Percentiles rank a stretch among this genome's conserved stretches.
These are phyloP conservation scores for Talaromyces wortmannii DNA, from an alignment of 495 filamentous ascomycete species.

Conservation along the genomic window DNA sequence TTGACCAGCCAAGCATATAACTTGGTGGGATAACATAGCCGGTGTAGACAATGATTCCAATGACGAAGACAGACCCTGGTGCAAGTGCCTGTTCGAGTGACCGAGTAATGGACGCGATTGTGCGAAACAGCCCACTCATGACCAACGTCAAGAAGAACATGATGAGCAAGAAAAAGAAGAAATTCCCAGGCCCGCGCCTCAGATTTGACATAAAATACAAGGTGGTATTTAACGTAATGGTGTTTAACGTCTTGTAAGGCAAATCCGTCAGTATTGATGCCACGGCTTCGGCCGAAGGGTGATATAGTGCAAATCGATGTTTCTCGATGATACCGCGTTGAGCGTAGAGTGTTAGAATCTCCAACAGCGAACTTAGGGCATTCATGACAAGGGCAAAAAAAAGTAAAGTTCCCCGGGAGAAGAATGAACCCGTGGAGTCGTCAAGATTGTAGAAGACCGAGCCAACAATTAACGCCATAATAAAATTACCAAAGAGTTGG, in stretches of 20 bases:
- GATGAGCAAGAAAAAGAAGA: conserved; percentile 76
- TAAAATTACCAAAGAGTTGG: conserved; percentile 63
- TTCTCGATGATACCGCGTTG: conserved; percentile 93
- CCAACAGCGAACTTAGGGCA: conserved; percentile 70
- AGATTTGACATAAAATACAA: conserved; percentile 87
- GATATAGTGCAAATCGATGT: conserved; percentile 90
- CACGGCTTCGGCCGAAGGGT: conserved; percentile 80
- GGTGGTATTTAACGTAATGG: conserved; percentile 57
- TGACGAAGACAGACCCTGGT: conserved; percentile 73
- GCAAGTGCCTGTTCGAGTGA: conserved; percentile 80
- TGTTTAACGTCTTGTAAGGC: conserved; percentile 53
- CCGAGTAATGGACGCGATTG: conserved; percentile 73
- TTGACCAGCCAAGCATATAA: conserved; percentile 72
- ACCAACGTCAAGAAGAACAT: conserved; percentile 57
- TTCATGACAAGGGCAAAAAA: conserved; percentile 88
- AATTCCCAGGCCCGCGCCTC: conserved; percentile 65
- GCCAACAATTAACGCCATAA: conserved; percentile 72
- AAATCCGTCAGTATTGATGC: conserved; percentile 78
- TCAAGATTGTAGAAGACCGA: conserved; percentile 76
- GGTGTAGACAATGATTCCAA: conserved; percentile 80
- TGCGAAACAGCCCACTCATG: conserved; percentile 79
- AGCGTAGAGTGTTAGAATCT: conserved; percentile 74
- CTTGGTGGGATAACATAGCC: conserved; percentile 76
- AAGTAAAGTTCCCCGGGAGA: conserved; percentile 66
- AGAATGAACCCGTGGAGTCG: conserved; percentile 62